Evolutionary conservation across 2,329 filamentous ascomycete genomes (phyloP), one percentile per base, ranked within the genome.

Genomic region (Zymoseptoria passerinii): DNA sequence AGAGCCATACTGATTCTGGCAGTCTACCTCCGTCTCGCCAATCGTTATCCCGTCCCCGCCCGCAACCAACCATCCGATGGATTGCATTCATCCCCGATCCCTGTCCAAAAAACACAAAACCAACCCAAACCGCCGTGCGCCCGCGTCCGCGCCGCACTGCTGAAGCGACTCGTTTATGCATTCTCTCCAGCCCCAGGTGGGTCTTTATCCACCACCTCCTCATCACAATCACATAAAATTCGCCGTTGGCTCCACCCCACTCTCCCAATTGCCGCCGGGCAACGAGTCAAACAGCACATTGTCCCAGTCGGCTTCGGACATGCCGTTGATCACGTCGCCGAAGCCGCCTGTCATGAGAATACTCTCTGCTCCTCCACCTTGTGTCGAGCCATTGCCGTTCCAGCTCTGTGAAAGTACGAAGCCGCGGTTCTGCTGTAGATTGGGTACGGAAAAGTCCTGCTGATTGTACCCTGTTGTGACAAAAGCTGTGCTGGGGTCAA

Each of bases 241-340:
- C 28, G 35, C 53, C 40, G 35, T 16, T 54, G 55, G 54, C 44
- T 60, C 61, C 54, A 66, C 40, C 6, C 62, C 62, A 16, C 58
- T 59, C 29, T 65, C 64, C 63, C 64, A 65, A 13, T 13, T 16
- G 35, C 13, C 35, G 6, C 57, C 59, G 7, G 60, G 52, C 51
- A 71, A 63, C 19, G 56, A 62, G 19, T 69, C 64, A 55, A 71
- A 54, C 35, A 44, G 35, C 60, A 71, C 62, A 28, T 61, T 61
- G 50, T 64, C 67, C 68, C 68, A 71, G 20, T 71, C 69, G 44
- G 61, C 66, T 54, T 71, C 69, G 7, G 61, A 64, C 66, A 71
- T 65, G 8, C 59, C 60, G 29, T 56, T 57, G 66, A 70, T 67
- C 56, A 67, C 61, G 8, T 69, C 66, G 19, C 49, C 50, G 35